Percentiles rank a stretch among this genome's conserved stretches.
Conservation (phyloP, 1,139 yeast genomes). For the Pichiaceae sp. region DNA sequence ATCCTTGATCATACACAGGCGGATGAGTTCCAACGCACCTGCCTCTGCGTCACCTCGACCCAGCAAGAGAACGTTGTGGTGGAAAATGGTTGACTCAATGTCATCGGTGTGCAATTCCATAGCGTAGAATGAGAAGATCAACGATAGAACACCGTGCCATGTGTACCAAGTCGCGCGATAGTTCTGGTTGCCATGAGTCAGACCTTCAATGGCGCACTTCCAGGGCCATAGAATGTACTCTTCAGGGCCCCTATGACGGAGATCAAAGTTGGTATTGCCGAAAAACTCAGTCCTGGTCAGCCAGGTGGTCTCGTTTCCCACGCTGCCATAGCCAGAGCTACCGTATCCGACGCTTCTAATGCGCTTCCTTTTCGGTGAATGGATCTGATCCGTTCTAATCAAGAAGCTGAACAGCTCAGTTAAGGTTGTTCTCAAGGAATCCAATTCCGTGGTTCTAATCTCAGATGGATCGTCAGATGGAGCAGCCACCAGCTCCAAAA, state of each 20-base stretch:
- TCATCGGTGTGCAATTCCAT: background rate
- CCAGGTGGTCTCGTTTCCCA: background rate
- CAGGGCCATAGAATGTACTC: constrained; percentile 9
- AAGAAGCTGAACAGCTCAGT: constrained; percentile 1
- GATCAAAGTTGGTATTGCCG: constrained; percentile 2
- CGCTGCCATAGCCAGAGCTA: no score
- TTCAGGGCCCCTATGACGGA: constrained; percentile 8
- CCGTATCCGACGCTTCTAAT: background rate
- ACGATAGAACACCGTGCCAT: constrained; percentile 2
- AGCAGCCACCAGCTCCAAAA: background rate
- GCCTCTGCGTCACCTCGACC: background rate
- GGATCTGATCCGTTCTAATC: background rate
- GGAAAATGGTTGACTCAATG: background rate
- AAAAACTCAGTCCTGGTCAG: background rate
- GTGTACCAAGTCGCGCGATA: constrained; percentile 1
- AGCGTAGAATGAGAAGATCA: constrained; percentile 1
- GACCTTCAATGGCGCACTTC: constrained; percentile 5
- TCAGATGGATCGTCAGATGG: background rate
- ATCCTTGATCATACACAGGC: no score
- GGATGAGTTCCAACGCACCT: background rate
- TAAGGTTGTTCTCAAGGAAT: background rate
- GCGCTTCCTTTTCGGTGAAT: background rate
- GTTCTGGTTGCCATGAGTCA: background rate
- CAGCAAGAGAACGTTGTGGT: background rate
- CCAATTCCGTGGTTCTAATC: background rate